A percentile compares a stretch with the other conserved stretches of the same genome.
These are phyloP conservation scores for Saccharomycopsis sp. DNA, from an alignment of 805 yeast species.

Conservation along the genomic window DNA sequence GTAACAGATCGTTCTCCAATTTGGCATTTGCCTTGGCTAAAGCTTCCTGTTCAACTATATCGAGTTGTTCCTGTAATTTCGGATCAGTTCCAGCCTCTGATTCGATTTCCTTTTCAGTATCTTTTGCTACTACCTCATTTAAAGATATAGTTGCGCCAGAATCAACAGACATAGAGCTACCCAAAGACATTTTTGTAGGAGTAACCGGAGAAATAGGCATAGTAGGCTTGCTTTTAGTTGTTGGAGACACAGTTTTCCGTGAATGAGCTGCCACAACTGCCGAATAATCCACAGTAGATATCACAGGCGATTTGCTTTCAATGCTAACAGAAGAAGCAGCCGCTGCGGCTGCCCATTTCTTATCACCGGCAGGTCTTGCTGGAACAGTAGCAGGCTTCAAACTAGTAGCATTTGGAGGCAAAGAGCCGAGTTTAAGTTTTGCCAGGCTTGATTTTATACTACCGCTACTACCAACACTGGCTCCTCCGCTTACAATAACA, in stretches of 20 bases:
- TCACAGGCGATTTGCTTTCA: neutral
- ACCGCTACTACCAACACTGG: neutral
- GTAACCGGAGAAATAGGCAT: too few relatives aligned
- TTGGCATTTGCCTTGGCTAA: slow-evolving; percentile 2
- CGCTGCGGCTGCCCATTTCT: slow-evolving; percentile 53
- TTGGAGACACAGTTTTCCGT: too few relatives aligned
- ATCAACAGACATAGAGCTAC: too few relatives aligned
- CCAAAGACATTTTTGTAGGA: too few relatives aligned
- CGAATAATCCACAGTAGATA: too few relatives aligned
- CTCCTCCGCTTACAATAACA: neutral
- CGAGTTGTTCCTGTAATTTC: neutral
- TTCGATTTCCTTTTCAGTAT: too few relatives aligned
- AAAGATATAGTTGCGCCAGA: too few relatives aligned
- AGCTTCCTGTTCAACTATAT: neutral
- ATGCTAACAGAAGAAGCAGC: slow-evolving; percentile 27
- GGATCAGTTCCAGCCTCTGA: too few relatives aligned
- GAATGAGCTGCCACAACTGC: too few relatives aligned
- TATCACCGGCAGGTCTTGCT: slow-evolving; percentile 44
- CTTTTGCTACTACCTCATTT: too few relatives aligned
- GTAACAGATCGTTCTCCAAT: slow-evolving; percentile 6
- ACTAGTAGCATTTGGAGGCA: slow-evolving; percentile 14
- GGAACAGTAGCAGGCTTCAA: slow-evolving; percentile 51
- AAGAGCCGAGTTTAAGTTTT: neutral
- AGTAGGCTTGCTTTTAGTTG: too few relatives aligned
- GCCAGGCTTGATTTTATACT: neutral